Conservation (phyloP, 1,284 basidiomycete species). For the Irpex sp. region DNA sequence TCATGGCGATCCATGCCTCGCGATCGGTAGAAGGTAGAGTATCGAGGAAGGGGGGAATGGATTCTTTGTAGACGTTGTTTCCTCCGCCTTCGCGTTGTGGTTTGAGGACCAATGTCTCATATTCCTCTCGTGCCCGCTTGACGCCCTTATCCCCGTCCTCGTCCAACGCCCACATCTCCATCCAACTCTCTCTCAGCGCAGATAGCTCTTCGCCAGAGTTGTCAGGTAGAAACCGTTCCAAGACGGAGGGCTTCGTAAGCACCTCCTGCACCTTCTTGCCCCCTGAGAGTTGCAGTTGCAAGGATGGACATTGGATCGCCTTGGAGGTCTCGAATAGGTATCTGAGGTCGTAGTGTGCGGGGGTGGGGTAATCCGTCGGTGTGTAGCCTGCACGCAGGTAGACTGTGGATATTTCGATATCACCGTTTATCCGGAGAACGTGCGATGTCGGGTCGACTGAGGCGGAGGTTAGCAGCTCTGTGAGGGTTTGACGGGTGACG, state of each 20-base stretch:
- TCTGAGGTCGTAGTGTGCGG: constrained; percentile 17
- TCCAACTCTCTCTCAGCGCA: constrained; percentile 58
- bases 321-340: constrained; percentile 35
- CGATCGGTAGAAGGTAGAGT: constrained; percentile 52
- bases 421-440: constrained; percentile 17
- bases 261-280: constrained; percentile 96
- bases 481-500: constrained; percentile 73
- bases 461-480: constrained; percentile 46
- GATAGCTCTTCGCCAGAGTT: constrained; percentile 37
- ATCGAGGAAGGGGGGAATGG: constrained; percentile 79
- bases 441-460: constrained; percentile 23
- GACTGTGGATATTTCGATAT: constrained; percentile 28
- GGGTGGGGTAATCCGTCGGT: constrained; percentile 75
- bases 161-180: constrained; percentile 80
- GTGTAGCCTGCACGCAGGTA: constrained; percentile 63
- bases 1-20: constrained; percentile 92
- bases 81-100: constrained; percentile 97
- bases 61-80: constrained; percentile 89
- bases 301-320: constrained; percentile 92
- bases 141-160: constrained; percentile 25
- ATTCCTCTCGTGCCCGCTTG: constrained; percentile 48
- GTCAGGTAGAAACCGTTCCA: constrained; percentile 69
- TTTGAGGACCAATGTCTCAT: constrained; percentile 79
- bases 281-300: constrained; percentile 91
- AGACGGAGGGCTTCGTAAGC: constrained; percentile 68